A percentile compares a stretch with the other conserved stretches of the same genome.
phyloP scores from a whole-genome alignment of 176 grass and related monocot species.

The Phyllostachys edulis region DNA sequence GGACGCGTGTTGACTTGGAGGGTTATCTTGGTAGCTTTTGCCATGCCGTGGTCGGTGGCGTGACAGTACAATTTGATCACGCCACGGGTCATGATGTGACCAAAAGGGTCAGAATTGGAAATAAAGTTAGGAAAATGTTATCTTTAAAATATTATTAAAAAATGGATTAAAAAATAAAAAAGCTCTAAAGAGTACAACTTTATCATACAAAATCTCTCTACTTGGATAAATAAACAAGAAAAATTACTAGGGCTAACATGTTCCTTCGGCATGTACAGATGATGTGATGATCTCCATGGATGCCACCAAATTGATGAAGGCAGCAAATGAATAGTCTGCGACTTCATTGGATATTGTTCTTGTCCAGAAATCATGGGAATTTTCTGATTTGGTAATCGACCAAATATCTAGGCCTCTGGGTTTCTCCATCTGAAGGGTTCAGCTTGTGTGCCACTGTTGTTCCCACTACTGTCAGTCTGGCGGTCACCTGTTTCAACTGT shows the following conservation, averaged over 20 bases:
- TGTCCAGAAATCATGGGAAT: constrained; percentile 19
- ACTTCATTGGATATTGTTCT: neutral
- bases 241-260: neutral
- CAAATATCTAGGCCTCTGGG: constrained; percentile 24
- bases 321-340: neutral
- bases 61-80: no score
- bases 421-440: constrained; percentile 67
- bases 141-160: no score
- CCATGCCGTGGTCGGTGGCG: no score
- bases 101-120: no score
- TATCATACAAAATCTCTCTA: constrained; percentile 10
- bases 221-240: constrained; percentile 33
- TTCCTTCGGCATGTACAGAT: constrained; percentile 34
- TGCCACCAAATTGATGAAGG: neutral
- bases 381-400: neutral
- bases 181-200: neutral
- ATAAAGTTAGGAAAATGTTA: no score
- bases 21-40: no score
- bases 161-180: no score
- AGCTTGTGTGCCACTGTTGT: constrained; percentile 11
- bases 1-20: no score
- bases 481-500: constrained; percentile 22
- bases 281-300: constrained; percentile 1
- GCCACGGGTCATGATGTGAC: no score
- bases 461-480: constrained; percentile 23